Evolutionary conservation across 371 early-diverging fungal species (phyloP), one percentile per base, ranked within the genome.

Genomic region (Lichtheimia hyalospora): DNA sequence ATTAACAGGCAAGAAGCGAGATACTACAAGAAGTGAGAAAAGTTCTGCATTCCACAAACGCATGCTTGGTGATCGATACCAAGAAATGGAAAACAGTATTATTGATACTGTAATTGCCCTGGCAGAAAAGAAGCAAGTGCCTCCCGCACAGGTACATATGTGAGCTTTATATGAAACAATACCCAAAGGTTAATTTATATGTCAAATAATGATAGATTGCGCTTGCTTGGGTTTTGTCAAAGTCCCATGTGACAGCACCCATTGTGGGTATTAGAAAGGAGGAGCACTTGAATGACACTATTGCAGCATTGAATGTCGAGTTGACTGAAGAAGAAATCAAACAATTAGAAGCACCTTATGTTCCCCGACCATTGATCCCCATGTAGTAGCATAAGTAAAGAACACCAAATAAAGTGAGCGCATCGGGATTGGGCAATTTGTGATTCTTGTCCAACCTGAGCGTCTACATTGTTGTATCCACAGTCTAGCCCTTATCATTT

Each of bases 201-300:
- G 34, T 34, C 34, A 34, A 34, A 25, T 10, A 10, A 34, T 34
- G 60, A 14, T 69, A 75, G 59, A 57, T 81, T 40, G 74, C 83
- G n/a, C 60, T 82, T 5, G 81, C 77, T 20, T 81, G 81, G 79
- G 14, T 79, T 16, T 62, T 68, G 28, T 49, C 63, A 13, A 75
- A 75, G 52, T 62, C 64, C n/a, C 64, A 50, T 57, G 70, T 81
- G 15, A 70, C 74, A 15, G 40, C 75, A 14, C 78, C 80, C n/a
- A 80, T 82, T 57, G 59, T 79, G 16, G 83, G 83, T 24, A 60
- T 72, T 15, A 59, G 66, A 16, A 80, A 74, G 42, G 63, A 60
- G 27, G 49, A 68, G 21, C 66, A 77, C 59, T 46, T 75, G 27
- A 51, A 60, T 16, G 78, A 81, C 51, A 54, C 61, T 10, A 42